Percentiles rank a stretch among this genome's conserved stretches.
These are phyloP conservation scores for Saccharomycopsis babjevae DNA, from an alignment of 805 yeast genomes.

Conservation along the genomic window DNA sequence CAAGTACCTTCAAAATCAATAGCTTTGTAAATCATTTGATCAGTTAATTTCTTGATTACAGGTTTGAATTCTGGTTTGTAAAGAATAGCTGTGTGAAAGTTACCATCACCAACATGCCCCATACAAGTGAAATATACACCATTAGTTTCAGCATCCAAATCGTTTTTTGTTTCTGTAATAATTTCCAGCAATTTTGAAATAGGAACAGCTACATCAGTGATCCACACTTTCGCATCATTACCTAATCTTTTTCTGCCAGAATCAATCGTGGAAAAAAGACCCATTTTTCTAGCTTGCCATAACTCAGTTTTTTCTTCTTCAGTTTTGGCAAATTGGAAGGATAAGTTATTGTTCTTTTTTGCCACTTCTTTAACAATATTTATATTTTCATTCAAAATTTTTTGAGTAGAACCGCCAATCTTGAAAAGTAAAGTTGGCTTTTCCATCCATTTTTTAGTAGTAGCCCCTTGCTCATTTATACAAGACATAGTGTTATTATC, in stretches of 20 bases:
- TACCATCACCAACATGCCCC: slow-evolving; percentile 83
- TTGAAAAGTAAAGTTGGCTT: slow-evolving; percentile 56
- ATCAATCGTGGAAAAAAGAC: slow-evolving; percentile 54
- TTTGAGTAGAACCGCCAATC: slow-evolving; percentile 41
- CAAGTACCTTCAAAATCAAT: slow-evolving; percentile 69
- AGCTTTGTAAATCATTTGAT: slow-evolving; percentile 56
- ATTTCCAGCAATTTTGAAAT: slow-evolving; percentile 56
- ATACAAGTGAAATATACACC: slow-evolving; percentile 44
- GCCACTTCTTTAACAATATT: slow-evolving; percentile 41
- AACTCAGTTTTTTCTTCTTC: slow-evolving; percentile 55
- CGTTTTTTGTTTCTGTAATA: slow-evolving; percentile 50
- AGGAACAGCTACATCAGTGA: slow-evolving; percentile 81
- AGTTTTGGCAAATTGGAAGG: slow-evolving; percentile 53
- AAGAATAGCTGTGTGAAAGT: slow-evolving; percentile 59
- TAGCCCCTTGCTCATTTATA: slow-evolving; percentile 45
- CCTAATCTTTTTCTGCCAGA: slow-evolving; percentile 43
- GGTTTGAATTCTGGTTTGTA: slow-evolving; percentile 42
- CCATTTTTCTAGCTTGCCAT: slow-evolving; percentile 71
- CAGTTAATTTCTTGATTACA: slow-evolving; percentile 40
- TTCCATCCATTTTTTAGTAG: slow-evolving; percentile 44
- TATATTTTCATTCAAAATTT: slow-evolving; percentile 30
- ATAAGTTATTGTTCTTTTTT: slow-evolving; percentile 39
- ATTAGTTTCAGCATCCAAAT: slow-evolving; percentile 35
- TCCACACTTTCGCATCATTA: slow-evolving; percentile 47
- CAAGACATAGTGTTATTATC: slow-evolving; percentile 65